phyloP scores from a whole-genome alignment of 495 filamentous ascomycete genomes.

The Glonium stellatum region DNA sequence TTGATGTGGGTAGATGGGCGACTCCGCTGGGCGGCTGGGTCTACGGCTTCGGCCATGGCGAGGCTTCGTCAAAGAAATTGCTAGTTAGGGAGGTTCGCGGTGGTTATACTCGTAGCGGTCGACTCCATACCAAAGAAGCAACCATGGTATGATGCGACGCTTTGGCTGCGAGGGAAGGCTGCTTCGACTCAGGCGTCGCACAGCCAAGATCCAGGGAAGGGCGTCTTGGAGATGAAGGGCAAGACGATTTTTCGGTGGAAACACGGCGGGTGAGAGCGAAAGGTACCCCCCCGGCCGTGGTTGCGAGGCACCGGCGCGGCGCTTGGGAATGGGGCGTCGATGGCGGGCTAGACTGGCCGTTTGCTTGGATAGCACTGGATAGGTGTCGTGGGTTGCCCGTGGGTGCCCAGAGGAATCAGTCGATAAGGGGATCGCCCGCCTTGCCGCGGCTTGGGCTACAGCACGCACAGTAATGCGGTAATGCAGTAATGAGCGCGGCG shows the following conservation, averaged over 20 bases:
- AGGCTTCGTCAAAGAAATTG: not conserved
- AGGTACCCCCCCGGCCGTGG: not conserved
- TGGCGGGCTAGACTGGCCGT: no score
- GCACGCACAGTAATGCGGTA: no score
- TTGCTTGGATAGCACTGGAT: no score
- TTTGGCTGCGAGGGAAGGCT: not conserved
- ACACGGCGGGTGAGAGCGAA: not conserved
- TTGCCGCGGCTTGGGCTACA: no score
- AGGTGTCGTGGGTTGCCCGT: no score
- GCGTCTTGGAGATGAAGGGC: not conserved
- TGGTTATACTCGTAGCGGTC: not conserved
- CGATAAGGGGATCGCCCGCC: no score
- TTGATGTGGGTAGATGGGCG: not conserved
- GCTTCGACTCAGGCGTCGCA: not conserved
- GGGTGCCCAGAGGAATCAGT: no score
- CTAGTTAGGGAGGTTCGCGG: not conserved
- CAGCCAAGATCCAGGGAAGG: not conserved
- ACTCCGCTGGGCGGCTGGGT: not conserved
- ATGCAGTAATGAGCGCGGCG: no score
- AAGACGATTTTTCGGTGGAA: not conserved
- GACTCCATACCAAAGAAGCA: conserved; percentile 4
- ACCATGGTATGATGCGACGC: not conserved
- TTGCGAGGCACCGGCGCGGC: not conserved
- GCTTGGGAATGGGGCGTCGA: no score
- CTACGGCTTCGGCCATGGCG: not conserved